A percentile compares a stretch with the other conserved stretches of the same genome.
Conservation (phyloP, 2,329 filamentous ascomycete genomes). For the Ophiocordyceps sinensis region DNA sequence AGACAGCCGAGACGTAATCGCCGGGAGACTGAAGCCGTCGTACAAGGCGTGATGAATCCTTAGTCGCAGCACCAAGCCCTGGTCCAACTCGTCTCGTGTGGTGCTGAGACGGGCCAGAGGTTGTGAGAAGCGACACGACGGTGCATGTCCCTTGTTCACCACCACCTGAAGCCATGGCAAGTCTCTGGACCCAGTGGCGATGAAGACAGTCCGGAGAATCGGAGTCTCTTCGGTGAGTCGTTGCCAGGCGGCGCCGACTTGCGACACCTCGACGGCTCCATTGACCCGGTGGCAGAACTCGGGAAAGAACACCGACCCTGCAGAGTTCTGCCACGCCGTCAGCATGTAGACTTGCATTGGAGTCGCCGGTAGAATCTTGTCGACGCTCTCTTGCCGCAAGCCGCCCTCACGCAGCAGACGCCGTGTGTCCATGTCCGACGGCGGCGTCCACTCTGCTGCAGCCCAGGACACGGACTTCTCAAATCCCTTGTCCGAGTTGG, state of each 20-base stretch:
- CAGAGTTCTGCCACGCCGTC: slow-evolving; percentile 55
- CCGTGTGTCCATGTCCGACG: slow-evolving; percentile 22
- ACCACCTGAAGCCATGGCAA: slow-evolving; percentile 51
- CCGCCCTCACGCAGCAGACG: slow-evolving; percentile 23
- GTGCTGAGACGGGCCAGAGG: slow-evolving; percentile 13
- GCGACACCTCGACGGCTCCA: slow-evolving; percentile 18
- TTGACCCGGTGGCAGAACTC: slow-evolving; percentile 48
- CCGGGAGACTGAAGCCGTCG: slow-evolving; percentile 64
- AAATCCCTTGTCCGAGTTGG: neutral
- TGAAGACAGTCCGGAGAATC: slow-evolving; percentile 56
- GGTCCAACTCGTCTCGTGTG: slow-evolving; percentile 1
- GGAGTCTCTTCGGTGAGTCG: slow-evolving; percentile 37
- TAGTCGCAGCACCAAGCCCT: slow-evolving; percentile 26
- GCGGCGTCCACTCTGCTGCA: slow-evolving; percentile 10
- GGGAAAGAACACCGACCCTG: slow-evolving; percentile 57
- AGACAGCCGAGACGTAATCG: slow-evolving; percentile 33
- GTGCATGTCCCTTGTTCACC: slow-evolving; percentile 13
- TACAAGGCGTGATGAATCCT: slow-evolving; percentile 78
- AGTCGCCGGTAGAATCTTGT: slow-evolving; percentile 51
- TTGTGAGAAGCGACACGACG: neutral
- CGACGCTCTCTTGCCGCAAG: slow-evolving; percentile 30
- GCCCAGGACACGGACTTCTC: neutral
- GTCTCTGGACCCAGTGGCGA: slow-evolving; percentile 29
- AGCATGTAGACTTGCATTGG: slow-evolving; percentile 75
- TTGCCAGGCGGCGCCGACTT: slow-evolving; percentile 46